Conservation (phyloP, 306 rosid species). For the Begonia peltatifolia region DNA sequence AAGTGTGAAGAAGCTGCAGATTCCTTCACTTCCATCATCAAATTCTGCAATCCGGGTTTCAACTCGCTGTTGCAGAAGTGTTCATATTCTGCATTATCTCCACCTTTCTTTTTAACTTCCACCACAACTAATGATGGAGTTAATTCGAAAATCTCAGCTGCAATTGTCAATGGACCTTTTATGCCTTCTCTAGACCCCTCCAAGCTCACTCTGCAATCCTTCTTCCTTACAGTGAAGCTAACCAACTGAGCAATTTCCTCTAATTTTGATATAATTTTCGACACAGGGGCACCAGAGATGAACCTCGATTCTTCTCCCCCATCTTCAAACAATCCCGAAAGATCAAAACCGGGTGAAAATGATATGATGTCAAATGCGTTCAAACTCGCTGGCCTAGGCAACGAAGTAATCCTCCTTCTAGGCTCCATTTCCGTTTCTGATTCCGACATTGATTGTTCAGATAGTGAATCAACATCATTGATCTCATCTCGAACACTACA, state of each 20-base stretch:
- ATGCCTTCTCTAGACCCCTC: constrained; percentile 35
- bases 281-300: constrained; percentile 25
- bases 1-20: constrained; percentile 19
- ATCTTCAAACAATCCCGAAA: constrained; percentile 48
- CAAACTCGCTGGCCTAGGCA: constrained; percentile 3
- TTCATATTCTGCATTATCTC: constrained; percentile 37
- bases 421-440: constrained; percentile 2
- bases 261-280: constrained; percentile 35
- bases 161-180: constrained; percentile 39
- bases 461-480: not conserved
- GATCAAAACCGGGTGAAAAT: constrained; percentile 50
- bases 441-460: constrained; percentile 18
- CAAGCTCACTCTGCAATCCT: constrained; percentile 36
- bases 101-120: constrained; percentile 49
- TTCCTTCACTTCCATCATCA: constrained; percentile 28
- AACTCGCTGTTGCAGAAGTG: constrained; percentile 40
- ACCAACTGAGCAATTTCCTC: constrained; percentile 41
- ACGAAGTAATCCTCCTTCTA: not conserved
- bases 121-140: constrained; percentile 43
- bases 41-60: constrained; percentile 41
- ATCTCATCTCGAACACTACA: no score
- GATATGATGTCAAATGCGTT: constrained; percentile 73
- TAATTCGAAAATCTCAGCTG: constrained; percentile 61
- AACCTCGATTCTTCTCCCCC: constrained; percentile 23
- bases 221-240: constrained; percentile 32